Conservation (phyloP, 1,284 basidiomycete genomes). For the Cystobasidiaceae sp. region DNA sequence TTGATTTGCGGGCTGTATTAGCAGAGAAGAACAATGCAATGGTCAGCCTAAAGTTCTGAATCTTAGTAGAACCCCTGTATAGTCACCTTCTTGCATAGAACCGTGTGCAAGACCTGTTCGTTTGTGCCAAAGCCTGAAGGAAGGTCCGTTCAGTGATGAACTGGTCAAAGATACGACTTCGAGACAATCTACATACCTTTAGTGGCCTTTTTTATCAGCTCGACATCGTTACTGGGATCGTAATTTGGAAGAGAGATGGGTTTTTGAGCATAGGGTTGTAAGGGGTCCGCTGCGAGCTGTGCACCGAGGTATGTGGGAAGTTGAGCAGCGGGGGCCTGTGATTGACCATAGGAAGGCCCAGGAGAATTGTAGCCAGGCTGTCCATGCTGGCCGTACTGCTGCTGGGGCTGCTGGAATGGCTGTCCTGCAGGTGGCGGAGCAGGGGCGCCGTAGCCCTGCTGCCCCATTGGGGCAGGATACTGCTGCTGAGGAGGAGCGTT, state of each 20-base stretch:
- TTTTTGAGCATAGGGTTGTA: not conserved
- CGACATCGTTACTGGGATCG: slow-evolving; percentile 41
- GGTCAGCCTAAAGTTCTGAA: no score
- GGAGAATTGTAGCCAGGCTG: no score
- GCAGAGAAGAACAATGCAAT: slow-evolving; percentile 31
- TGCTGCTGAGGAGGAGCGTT: no score
- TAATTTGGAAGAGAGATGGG: slow-evolving; percentile 34
- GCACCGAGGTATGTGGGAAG: slow-evolving; percentile 21
- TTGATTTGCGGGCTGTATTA: slow-evolving; percentile 42
- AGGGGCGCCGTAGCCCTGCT: no score
- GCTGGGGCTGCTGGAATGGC: no score
- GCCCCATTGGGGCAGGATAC: no score
- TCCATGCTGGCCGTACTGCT: not conserved
- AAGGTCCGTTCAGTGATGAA: no score
- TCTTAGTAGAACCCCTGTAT: not conserved
- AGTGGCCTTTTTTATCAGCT: slow-evolving; percentile 44
- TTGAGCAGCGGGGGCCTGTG: not conserved
- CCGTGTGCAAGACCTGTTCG: slow-evolving; percentile 10
- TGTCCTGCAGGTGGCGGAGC: no score
- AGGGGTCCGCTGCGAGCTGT: slow-evolving; percentile 11
- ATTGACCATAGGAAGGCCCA: no score
- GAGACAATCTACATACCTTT: no score
- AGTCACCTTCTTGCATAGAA: slow-evolving; percentile 7
- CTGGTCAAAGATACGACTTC: no score
- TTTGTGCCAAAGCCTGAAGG: slow-evolving; percentile 19